Base-by-base conservation (phyloP, 495 filamentous ascomycete genomes). In the Schizothecium vesticola region DNA sequence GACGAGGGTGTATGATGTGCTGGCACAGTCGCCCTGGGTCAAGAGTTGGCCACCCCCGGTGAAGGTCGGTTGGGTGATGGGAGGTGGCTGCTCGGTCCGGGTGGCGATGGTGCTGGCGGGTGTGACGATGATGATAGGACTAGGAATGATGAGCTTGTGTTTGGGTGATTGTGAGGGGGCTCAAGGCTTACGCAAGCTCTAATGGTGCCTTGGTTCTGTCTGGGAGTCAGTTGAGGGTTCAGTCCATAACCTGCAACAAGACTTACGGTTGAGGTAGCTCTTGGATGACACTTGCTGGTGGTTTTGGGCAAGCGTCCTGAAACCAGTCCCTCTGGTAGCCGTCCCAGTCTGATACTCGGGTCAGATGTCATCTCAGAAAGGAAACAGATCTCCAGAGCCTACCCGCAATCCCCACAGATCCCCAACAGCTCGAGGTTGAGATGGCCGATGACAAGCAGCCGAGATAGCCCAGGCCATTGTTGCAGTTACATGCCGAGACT, bases 391-490 rank as follows among this genome's bases (percentile, higher is more conserved):
- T 56, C 26, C 5, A 9, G 6, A 51, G 3, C 36, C 24, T 60
- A 63, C 69, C 71, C 1, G 51, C 25, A 9, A 72, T 57, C 0
- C 70, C 72, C 22, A 71, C 66, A 0, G 56, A 56, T 0, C 64
- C 63, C 10, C 24, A 68, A 51, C 74, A 76, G n/a, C 60, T 74
- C 33, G 72, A 72, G 1, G 67, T 64, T 5, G 68, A 70, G 25
- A 76, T 65, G 6, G 74, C 72, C 0, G 56, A 67, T 10, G 68
- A 71, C 55, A 76, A 59, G 36, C 74, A 76, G 56, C 67, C 69
- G 2, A 76, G 67, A 31, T 76, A 74, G 21, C 68, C 59, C 9
- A 74, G 3, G 3, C 74, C 72, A 19, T 67, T 22, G 56, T 70
- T 69, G 70, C 72, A 74, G 63, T 64, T 70, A 61, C 74, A 76